A percentile compares a stretch with the other conserved stretches of the same genome.
These are phyloP conservation scores for Fusarium burgessii DNA, from an alignment of 2,329 filamentous ascomycete genomes.

Conservation along the genomic window DNA sequence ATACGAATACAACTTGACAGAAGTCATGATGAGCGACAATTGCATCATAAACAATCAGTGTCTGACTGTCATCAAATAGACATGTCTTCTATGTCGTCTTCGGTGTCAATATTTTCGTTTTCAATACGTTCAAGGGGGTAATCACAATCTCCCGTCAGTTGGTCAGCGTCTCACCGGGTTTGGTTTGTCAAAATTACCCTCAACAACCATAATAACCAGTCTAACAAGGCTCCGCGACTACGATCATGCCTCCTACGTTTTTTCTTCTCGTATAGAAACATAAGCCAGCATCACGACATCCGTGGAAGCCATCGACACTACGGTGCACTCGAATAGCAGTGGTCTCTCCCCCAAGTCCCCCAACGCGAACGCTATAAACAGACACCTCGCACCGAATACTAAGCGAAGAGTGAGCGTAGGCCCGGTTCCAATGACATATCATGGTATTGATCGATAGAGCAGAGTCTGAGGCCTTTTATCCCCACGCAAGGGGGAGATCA, in stretches of 20 bases:
- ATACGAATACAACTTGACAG: no score
- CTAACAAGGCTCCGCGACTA: neutral
- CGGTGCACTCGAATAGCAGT: no score
- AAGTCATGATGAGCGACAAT: neutral
- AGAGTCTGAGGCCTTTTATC: neutral
- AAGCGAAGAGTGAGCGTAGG: neutral
- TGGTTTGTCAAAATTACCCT: neutral
- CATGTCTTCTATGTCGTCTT: neutral
- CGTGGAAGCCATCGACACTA: neutral
- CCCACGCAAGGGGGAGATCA: conserved; percentile 25
- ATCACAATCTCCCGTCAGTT: neutral
- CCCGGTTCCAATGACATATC: neutral
- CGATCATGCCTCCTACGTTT: neutral
- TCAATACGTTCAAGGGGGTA: neutral
- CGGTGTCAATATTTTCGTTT: neutral
- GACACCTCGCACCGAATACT: neutral
- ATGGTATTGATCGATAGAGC: neutral
- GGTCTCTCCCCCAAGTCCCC: no score
- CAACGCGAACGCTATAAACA: neutral
- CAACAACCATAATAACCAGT: no score
- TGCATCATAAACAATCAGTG: neutral
- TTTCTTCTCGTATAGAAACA: no score
- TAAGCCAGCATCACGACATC: neutral
- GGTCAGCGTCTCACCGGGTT: neutral
- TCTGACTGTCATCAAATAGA: neutral